A percentile compares a stretch with the other conserved stretches of the same genome.
Evolutionary conservation across 2,329 filamentous ascomycete species (phyloP).

Genomic region (Lomentospora prolificans): DNA sequence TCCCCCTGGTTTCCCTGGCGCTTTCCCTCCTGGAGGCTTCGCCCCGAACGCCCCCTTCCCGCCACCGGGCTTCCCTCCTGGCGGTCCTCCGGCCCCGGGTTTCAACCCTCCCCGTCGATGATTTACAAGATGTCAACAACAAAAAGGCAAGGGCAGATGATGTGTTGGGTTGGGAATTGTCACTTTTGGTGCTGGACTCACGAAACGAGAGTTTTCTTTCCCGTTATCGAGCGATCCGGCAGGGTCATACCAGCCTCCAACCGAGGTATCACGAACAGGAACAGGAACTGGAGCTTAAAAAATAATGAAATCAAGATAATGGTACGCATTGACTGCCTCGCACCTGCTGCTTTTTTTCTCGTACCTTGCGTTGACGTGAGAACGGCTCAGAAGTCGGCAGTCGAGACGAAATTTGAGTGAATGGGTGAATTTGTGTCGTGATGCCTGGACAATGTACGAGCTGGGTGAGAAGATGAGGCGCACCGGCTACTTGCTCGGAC

Average conservation of each 20-base stretch:
- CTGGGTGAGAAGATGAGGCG: neutral
- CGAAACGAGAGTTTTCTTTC: neutral
- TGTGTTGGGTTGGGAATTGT: neutral
- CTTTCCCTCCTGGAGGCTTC: conserved; percentile 37
- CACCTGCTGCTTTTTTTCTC: neutral
- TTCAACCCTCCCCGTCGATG: conserved; percentile 65
- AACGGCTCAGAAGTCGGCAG: neutral
- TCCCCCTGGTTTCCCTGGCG: conserved; percentile 41
- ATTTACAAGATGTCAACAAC: conserved; percentile 19
- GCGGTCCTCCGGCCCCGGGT: conserved; percentile 51
- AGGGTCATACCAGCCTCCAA: neutral
- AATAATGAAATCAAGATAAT: neutral
- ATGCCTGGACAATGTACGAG: neutral
- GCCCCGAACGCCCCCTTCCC: conserved; percentile 36
- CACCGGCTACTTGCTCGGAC: too few species aligned
- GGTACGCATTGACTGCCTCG: conserved; percentile 3
- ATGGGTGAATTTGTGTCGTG: neutral
- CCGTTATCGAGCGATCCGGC: neutral
- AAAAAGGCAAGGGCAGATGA: neutral
- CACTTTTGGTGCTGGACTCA: neutral
- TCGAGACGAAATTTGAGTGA: neutral
- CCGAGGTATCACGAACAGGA: neutral
- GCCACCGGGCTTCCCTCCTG: conserved; percentile 37
- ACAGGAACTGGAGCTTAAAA: neutral
- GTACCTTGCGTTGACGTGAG: conserved; percentile 6